phyloP scores from a whole-genome alignment of 139 green algal genomes.

The Tetradesmus obliquus region DNA sequence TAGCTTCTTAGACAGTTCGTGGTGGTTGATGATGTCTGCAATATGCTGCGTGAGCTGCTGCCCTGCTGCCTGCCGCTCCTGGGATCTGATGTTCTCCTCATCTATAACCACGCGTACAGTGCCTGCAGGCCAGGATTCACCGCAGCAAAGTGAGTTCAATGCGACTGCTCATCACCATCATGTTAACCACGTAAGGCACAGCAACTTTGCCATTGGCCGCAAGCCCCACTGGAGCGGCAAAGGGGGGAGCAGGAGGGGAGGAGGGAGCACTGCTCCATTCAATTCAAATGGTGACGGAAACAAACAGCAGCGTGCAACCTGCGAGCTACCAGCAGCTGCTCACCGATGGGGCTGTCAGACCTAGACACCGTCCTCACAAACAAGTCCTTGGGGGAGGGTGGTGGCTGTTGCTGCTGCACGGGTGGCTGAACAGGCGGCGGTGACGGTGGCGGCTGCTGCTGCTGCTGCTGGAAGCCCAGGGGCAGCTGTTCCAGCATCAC shows the following conservation, averaged over 20 bases:
- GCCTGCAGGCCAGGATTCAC: neutral
- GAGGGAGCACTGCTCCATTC: too few relatives aligned
- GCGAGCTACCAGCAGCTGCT: neutral
- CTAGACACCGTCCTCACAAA: neutral
- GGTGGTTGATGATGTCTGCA: neutral
- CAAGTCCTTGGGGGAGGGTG: neutral
- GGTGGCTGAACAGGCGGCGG: neutral
- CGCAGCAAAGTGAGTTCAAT: neutral
- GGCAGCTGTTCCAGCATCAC: slow-evolving; percentile 2
- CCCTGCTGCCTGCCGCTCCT: slow-evolving; percentile 10
- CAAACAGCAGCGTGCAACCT: too few relatives aligned
- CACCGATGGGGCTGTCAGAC: neutral
- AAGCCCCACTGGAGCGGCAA: neutral
- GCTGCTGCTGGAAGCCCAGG: neutral
- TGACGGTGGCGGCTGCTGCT: neutral
- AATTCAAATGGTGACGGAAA: too few relatives aligned
- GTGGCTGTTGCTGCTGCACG: neutral
- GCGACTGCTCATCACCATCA: neutral
- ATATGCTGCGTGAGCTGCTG: slow-evolving; percentile 24
- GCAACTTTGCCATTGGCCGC: neutral
- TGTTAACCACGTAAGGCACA: neutral
- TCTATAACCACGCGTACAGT: slow-evolving; percentile 22
- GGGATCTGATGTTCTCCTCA: slow-evolving; percentile 13
- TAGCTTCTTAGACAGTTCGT: neutral
- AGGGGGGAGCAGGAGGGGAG: too few relatives aligned